A percentile compares a stretch with the other conserved stretches of the same genome.
Conservation (phyloP, 2,329 filamentous ascomycete species). For the Stachybotrys echinatus region DNA sequence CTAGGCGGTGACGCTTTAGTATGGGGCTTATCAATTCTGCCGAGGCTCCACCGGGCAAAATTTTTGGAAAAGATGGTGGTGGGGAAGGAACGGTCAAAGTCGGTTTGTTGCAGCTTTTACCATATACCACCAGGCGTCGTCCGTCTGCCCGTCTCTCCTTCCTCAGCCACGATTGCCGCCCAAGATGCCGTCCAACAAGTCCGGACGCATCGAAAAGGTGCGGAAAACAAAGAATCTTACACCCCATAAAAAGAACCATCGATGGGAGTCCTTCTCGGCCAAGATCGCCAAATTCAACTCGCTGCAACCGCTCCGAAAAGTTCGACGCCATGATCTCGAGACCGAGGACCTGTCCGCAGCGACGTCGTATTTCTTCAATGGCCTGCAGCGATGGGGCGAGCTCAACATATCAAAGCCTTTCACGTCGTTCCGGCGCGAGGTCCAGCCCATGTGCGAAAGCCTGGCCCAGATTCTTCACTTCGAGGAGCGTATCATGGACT, state of each 20-base stretch:
- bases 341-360: constrained; percentile 68
- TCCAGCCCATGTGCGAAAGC: constrained; percentile 77
- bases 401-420: constrained; percentile 85
- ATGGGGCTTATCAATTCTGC: constrained; percentile 28
- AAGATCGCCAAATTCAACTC: constrained; percentile 86
- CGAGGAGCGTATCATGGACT: constrained; percentile 75
- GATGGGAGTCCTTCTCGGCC: constrained; percentile 85
- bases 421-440: constrained; percentile 68
- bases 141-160: background rate
- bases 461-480: constrained; percentile 90
- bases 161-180: constrained; percentile 12
- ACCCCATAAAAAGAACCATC: constrained; percentile 73
- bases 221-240: constrained; percentile 67
- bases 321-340: constrained; percentile 79
- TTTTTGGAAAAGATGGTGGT: constrained; percentile 23
- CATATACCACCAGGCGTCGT: too few species aligned
- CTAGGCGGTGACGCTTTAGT: constrained; percentile 2
- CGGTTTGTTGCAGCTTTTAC: too few species aligned
- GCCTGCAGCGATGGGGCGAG: constrained; percentile 84
- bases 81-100: constrained; percentile 13
- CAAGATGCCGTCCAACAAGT: constrained; percentile 57
- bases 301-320: constrained; percentile 85
- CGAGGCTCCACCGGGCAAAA: constrained; percentile 23
- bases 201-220: constrained; percentile 64
- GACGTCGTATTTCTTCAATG: constrained; percentile 81